Conservation (phyloP, 2,329 filamentous ascomycete species). For the Diplocarpon mali region DNA sequence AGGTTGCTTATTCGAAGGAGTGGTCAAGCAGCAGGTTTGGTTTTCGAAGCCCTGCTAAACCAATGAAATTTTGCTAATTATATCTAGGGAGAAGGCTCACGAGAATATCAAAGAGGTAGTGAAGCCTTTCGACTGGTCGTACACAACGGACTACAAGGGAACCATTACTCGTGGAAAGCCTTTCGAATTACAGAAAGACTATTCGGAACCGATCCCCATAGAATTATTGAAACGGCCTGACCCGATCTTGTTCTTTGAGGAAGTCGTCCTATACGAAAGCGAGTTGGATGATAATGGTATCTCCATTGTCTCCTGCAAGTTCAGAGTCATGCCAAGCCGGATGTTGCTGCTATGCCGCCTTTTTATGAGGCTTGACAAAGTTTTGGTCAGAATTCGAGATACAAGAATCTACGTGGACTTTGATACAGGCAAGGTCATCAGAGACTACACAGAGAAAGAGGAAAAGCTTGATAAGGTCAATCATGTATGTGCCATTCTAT, state of each 20-base stretch:
- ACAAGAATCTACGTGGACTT: conserved; percentile 92
- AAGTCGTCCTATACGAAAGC: conserved; percentile 92
- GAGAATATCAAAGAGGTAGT: conserved; percentile 86
- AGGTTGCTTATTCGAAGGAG: conserved; percentile 83
- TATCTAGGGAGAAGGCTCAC: conserved; percentile 60
- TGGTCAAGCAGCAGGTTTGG: conserved; percentile 49
- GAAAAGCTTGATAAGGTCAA: conserved; percentile 67
- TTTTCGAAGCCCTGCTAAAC: neutral
- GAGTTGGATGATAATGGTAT: conserved; percentile 97
- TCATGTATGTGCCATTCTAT: conserved; percentile 38
- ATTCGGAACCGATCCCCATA: conserved; percentile 54
- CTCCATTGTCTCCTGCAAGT: conserved; percentile 77
- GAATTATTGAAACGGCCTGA: conserved; percentile 80
- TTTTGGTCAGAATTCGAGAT: conserved; percentile 77
- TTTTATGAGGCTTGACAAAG: conserved; percentile 88
- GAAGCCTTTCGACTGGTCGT: conserved; percentile 97
- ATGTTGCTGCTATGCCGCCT: conserved; percentile 77
- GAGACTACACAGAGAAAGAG: conserved; percentile 87
- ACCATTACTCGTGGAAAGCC: conserved; percentile 37
- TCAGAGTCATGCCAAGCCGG: conserved; percentile 82
- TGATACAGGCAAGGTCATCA: conserved; percentile 61
- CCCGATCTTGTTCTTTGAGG: conserved; percentile 93
- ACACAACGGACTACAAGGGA: conserved; percentile 79
- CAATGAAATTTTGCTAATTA: neutral
- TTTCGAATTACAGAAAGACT: conserved; percentile 16